phyloP scores from a whole-genome alignment of 805 yeast genomes.

The Lachancea fermentati region DNA sequence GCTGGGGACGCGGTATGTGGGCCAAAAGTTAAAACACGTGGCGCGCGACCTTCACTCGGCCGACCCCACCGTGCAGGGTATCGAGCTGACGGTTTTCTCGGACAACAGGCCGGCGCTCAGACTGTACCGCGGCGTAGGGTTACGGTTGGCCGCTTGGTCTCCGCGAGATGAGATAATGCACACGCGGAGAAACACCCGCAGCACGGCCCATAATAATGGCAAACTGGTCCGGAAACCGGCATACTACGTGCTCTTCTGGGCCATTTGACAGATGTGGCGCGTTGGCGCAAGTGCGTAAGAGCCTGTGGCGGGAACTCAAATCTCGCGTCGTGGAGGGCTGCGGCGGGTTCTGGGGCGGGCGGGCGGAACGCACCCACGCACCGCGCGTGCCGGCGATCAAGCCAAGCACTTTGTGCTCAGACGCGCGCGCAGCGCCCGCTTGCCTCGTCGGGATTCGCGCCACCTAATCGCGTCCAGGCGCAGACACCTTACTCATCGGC shows the following conservation, averaged over 20 bases:
- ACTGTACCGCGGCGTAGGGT: conserved; percentile 19
- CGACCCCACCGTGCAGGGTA: conserved; percentile 11
- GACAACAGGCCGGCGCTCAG: conserved; percentile 21
- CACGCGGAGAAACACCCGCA: conserved; percentile 3
- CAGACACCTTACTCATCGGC: conserved; percentile 1
- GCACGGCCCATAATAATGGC: conserved; percentile 1
- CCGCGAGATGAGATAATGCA: conserved; percentile 14
- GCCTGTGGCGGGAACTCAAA: background rate
- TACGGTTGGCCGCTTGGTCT: conserved; percentile 20
- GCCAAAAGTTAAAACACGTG: conserved; percentile 1
- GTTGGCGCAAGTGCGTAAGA: background rate
- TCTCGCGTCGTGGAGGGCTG: background rate
- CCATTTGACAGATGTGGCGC: conserved; percentile 1
- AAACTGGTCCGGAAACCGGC: conserved; percentile 4
- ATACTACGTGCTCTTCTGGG: conserved; percentile 10
- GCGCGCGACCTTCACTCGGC: background rate
- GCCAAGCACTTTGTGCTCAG: background rate
- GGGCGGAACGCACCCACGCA: background rate
- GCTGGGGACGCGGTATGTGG: conserved; percentile 18
- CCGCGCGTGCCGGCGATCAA: background rate
- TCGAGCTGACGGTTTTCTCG: conserved; percentile 29
- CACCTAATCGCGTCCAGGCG: background rate
- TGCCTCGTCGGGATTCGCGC: background rate
- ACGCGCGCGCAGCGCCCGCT: background rate
- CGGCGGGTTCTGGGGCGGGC: background rate